A percentile compares a stretch with the other conserved stretches of the same genome.
Conservation (phyloP, 148 eudicot species). For the Nepenthes mirabilis region DNA sequence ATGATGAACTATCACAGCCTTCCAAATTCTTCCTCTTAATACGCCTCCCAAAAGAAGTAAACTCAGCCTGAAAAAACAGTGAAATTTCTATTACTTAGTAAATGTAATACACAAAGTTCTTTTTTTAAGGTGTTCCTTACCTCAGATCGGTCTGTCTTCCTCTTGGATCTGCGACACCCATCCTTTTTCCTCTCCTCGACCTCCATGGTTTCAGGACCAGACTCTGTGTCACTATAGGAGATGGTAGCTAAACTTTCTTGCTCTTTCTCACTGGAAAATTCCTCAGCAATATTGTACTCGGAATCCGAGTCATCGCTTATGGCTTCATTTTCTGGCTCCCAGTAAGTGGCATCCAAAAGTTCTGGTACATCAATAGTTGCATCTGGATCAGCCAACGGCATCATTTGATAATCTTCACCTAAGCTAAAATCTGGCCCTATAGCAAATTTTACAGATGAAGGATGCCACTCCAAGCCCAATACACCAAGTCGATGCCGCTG, state of each 20-base stretch:
- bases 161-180: slow-evolving; percentile 58
- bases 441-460: slow-evolving; percentile 53
- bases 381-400: slow-evolving; percentile 78
- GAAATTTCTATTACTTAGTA: slow-evolving; percentile 8
- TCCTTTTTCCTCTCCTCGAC: slow-evolving; percentile 28
- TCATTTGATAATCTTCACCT: slow-evolving; percentile 57
- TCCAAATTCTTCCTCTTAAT: slow-evolving; percentile 48
- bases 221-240: slow-evolving; percentile 51
- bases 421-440: slow-evolving; percentile 66
- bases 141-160: slow-evolving; percentile 45
- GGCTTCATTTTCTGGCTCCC: slow-evolving; percentile 82
- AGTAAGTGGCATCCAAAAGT: slow-evolving; percentile 49
- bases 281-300: slow-evolving; percentile 66
- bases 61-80: slow-evolving; percentile 36
- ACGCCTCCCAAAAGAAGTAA: slow-evolving; percentile 53
- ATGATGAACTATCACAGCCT: slow-evolving; percentile 38
- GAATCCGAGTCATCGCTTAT: slow-evolving; percentile 72
- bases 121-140: slow-evolving; percentile 22
- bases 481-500: slow-evolving; percentile 83
- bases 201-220: slow-evolving; percentile 41
- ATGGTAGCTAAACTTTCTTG: slow-evolving; percentile 39
- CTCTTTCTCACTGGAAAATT: slow-evolving; percentile 50
- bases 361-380: slow-evolving; percentile 64
- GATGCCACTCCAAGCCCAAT: slow-evolving; percentile 83
- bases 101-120: slow-evolving; percentile 1